Evolutionary conservation across 148 eudicot genomes (phyloP).

Genomic region (Camellia granthamiana): DNA sequence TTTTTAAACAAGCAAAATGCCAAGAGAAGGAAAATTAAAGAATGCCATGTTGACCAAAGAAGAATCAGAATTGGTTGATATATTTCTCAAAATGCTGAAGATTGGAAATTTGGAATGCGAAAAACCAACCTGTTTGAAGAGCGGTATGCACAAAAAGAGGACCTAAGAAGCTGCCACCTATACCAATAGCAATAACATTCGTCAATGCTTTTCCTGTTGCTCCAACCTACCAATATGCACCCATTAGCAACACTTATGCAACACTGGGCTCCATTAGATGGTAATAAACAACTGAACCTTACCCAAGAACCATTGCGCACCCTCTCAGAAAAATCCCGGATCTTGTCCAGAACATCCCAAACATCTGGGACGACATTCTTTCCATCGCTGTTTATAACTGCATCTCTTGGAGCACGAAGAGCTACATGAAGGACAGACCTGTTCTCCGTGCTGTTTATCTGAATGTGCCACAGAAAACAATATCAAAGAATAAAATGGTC

Average conservation of each 20-base stretch:
- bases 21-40: neutral
- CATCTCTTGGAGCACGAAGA: slow-evolving; percentile 89
- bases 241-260: neutral
- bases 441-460: slow-evolving; percentile 96
- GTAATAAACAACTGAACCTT: slow-evolving; percentile 16
- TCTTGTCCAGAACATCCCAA: slow-evolving; percentile 92
- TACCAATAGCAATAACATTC: slow-evolving; percentile 83
- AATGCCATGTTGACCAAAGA: neutral
- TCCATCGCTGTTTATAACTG: slow-evolving; percentile 70
- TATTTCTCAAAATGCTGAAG: no score
- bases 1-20: neutral
- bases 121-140: slow-evolving; percentile 84
- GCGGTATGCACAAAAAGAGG: slow-evolving; percentile 98
- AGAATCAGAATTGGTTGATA: no score
- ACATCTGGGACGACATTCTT: slow-evolving; percentile 96
- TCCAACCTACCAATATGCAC: slow-evolving; percentile 57
- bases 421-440: slow-evolving; percentile 95
- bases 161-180: slow-evolving; percentile 98
- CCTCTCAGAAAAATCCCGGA: slow-evolving; percentile 81
- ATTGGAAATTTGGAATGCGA: neutral
- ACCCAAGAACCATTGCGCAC: slow-evolving; percentile 98
- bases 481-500: neutral
- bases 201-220: slow-evolving; percentile 81
- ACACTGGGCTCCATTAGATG: slow-evolving; percentile 5
- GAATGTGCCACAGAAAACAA: slow-evolving; percentile 24